Evolutionary conservation across 768 basidiomycete genomes (phyloP).

Genomic region (Flagelloscypha sp.): DNA sequence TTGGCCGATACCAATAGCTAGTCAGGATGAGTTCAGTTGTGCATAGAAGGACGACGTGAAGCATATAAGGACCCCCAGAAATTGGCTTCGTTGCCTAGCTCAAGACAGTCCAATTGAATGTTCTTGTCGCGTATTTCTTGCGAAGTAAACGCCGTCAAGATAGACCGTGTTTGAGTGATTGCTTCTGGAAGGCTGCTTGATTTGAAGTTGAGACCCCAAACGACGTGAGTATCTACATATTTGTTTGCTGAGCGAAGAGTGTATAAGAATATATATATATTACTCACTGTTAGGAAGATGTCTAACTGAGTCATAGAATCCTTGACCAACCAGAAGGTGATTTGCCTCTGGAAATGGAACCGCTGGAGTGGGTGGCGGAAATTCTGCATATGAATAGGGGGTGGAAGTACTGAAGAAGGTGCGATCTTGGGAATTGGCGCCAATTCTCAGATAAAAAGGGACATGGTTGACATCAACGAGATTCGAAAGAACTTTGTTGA

Average conservation of each 20-base stretch:
- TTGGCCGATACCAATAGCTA: too few species aligned
- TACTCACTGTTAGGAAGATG: conserved; percentile 49
- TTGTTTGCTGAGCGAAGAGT: too few species aligned
- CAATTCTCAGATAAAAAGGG: conserved; percentile 51
- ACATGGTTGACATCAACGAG: conserved; percentile 41
- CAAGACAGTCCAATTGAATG: conserved; percentile 47
- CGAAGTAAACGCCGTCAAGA: conserved; percentile 41
- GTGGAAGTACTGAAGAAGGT: conserved; percentile 42
- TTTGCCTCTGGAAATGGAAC: conserved; percentile 63
- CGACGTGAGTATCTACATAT: conserved; percentile 56
- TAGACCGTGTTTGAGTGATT: conserved; percentile 37
- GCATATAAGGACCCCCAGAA: too few species aligned
- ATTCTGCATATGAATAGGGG: conserved; percentile 39
- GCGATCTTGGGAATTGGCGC: too few species aligned
- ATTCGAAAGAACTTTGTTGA: conserved; percentile 52
- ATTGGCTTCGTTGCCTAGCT: conserved; percentile 58
- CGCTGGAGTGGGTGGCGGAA: conserved; percentile 38
- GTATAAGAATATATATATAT: too few species aligned
- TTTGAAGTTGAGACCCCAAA: conserved; percentile 65
- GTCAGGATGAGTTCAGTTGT: too few species aligned
- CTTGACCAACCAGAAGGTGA: conserved; percentile 49
- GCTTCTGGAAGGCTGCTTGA: conserved; percentile 40
- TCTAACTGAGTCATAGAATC: conserved; percentile 43
- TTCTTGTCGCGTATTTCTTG: conserved; percentile 27
- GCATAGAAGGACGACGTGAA: too few species aligned